Conservation (phyloP, 2,329 filamentous ascomycete genomes). For the Beauveria caledonica region DNA sequence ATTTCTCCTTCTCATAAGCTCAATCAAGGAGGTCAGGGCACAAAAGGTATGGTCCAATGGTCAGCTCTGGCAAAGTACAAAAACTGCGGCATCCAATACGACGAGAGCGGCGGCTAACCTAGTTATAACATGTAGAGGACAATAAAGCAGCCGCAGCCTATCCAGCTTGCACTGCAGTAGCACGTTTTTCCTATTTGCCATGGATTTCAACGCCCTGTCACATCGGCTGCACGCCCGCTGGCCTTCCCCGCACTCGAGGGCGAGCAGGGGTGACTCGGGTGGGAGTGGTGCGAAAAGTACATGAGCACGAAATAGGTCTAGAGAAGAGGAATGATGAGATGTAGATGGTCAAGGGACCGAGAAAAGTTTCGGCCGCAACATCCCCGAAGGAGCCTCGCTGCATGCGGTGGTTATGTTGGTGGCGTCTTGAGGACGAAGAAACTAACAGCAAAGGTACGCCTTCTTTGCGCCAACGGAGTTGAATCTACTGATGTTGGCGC, state of each 20-base stretch:
- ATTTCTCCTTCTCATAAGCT: too few species aligned
- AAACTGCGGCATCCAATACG: too few species aligned
- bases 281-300: not conserved
- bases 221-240: not conserved
- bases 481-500: too few species aligned
- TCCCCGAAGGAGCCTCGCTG: not conserved
- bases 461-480: too few species aligned
- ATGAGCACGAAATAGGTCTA: not conserved
- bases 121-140: not conserved
- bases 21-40: too few species aligned
- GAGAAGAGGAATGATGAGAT: not conserved
- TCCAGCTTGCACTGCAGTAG: too few species aligned
- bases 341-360: not conserved
- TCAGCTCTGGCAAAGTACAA: too few species aligned
- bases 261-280: not conserved
- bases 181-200: not conserved
- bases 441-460: too few species aligned
- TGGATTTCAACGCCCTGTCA: not conserved
- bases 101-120: not conserved
- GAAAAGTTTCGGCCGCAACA: not conserved
- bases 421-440: too few species aligned
- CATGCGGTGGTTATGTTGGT: not conserved
- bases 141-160: too few species aligned
- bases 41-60: too few species aligned
- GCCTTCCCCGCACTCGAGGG: slow-evolving; percentile 1